phyloP scores from a whole-genome alignment of 306 rosid genomes.

The Cucumis melo region DNA sequence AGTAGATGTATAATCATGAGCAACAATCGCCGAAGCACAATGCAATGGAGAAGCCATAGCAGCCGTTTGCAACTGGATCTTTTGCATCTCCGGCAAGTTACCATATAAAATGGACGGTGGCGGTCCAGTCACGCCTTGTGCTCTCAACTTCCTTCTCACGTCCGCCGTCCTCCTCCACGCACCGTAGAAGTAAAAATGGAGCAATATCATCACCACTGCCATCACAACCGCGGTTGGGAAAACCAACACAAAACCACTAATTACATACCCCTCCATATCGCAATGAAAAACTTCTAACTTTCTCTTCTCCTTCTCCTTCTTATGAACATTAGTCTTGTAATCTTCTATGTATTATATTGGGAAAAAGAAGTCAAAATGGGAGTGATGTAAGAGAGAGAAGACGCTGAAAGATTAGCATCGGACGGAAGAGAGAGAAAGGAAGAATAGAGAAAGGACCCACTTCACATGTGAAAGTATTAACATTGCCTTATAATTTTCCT shows the following conservation, averaged over 20 bases:
- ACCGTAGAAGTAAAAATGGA: slow-evolving; percentile 20
- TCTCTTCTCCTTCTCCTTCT: background rate
- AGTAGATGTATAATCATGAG: slow-evolving; percentile 60
- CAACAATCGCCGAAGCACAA: slow-evolving; percentile 19
- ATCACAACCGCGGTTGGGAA: slow-evolving; percentile 17
- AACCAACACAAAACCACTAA: background rate
- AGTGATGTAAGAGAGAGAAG: background rate
- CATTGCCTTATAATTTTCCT: background rate
- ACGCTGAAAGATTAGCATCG: background rate
- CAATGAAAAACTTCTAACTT: background rate
- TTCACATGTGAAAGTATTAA: background rate
- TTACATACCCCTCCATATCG: background rate
- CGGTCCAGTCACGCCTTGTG: slow-evolving; percentile 73
- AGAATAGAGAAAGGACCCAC: background rate
- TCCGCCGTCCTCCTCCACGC: slow-evolving; percentile 35
- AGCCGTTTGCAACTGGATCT: slow-evolving; percentile 30
- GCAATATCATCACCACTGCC: slow-evolving; percentile 16
- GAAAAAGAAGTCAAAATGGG: background rate
- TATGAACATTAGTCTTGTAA: background rate
- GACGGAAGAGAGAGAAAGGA: background rate
- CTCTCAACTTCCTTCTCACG: slow-evolving; percentile 39
- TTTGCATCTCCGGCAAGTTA: slow-evolving; percentile 65
- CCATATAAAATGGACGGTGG: slow-evolving; percentile 53
- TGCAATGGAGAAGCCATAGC: slow-evolving; percentile 9
- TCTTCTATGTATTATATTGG: background rate